phyloP scores from a whole-genome alignment of 495 filamentous ascomycete genomes.

The Aspergillus nidulans region DNA sequence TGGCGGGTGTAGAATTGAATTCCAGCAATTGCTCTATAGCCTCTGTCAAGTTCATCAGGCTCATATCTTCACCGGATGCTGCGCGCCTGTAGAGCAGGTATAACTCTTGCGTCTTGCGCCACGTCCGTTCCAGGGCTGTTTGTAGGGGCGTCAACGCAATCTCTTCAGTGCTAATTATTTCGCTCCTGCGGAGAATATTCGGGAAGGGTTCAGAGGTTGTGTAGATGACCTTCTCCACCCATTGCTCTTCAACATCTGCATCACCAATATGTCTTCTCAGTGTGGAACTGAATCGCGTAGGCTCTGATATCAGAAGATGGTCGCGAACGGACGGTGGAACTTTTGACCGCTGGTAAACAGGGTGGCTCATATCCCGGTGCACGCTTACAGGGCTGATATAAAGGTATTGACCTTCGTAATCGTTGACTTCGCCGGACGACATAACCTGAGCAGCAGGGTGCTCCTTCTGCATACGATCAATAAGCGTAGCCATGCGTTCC shows the following conservation, averaged over 20 bases:
- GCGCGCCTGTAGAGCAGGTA: slow-evolving; percentile 66
- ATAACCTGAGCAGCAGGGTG: slow-evolving; percentile 85
- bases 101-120: slow-evolving; percentile 86
- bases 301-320: slow-evolving; percentile 71
- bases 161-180: slow-evolving; percentile 68
- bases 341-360: slow-evolving; percentile 82
- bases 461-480: slow-evolving; percentile 87
- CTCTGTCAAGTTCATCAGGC: slow-evolving; percentile 63
- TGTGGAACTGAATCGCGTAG: slow-evolving; percentile 68
- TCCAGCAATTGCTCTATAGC: slow-evolving; percentile 70
- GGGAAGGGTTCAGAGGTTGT: slow-evolving; percentile 84
- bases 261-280: slow-evolving; percentile 62
- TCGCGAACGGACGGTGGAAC: slow-evolving; percentile 80
- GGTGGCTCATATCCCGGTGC: slow-evolving; percentile 76
- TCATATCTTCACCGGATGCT: slow-evolving; percentile 65
- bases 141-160: slow-evolving; percentile 69
- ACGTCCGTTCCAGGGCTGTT: slow-evolving; percentile 86
- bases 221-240: slow-evolving; percentile 82
- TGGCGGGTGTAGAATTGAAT: slow-evolving; percentile 54
- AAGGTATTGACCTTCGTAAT: slow-evolving; percentile 89
- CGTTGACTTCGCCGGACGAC: slow-evolving; percentile 63
- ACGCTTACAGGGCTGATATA: slow-evolving; percentile 76
- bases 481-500: slow-evolving; percentile 76
- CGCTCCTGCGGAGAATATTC: slow-evolving; percentile 83
- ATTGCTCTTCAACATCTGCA: slow-evolving; percentile 62